phyloP scores from a whole-genome alignment of 202 grass and related monocot species.

The Setaria italica region DNA sequence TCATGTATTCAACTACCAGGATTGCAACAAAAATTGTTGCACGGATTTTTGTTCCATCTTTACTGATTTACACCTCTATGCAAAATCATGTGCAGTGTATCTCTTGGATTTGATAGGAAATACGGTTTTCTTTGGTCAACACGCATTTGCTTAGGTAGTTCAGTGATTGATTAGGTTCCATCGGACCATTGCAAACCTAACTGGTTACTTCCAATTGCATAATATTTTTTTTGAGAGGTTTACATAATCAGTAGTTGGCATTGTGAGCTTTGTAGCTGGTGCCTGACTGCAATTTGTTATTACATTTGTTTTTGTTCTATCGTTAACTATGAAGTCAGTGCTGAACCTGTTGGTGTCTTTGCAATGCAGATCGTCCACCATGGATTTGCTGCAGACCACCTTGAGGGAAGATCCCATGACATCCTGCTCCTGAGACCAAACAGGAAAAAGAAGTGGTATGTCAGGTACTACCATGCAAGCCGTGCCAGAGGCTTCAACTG shows the following conservation, averaged over 20 bases:
- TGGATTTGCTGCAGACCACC: conserved; percentile 45
- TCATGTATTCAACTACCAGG: neutral
- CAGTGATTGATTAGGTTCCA: neutral
- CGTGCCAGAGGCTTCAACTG: conserved; percentile 7
- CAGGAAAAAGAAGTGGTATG: conserved; percentile 39
- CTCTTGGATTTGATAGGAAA: neutral
- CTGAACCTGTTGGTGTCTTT: conserved; percentile 7
- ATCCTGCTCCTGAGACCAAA: conserved; percentile 45
- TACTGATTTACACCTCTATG: neutral
- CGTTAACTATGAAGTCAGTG: neutral
- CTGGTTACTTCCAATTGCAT: neutral
- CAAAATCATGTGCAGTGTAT: neutral
- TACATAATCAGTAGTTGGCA: neutral
- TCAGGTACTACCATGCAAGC: conserved; percentile 23
- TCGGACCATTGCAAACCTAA: neutral
- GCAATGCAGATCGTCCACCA: conserved; percentile 44
- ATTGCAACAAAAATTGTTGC: neutral
- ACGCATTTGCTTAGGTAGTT: too few relatives aligned
- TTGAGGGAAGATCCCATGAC: conserved; percentile 36
- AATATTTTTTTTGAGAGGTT: neutral
- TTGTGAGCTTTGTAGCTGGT: neutral
- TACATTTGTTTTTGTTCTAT: neutral
- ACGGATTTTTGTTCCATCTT: neutral
- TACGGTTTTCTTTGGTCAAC: neutral
- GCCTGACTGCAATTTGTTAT: neutral